Conservation (phyloP, 768 basidiomycete genomes). For the Trametes cingulata region DNA sequence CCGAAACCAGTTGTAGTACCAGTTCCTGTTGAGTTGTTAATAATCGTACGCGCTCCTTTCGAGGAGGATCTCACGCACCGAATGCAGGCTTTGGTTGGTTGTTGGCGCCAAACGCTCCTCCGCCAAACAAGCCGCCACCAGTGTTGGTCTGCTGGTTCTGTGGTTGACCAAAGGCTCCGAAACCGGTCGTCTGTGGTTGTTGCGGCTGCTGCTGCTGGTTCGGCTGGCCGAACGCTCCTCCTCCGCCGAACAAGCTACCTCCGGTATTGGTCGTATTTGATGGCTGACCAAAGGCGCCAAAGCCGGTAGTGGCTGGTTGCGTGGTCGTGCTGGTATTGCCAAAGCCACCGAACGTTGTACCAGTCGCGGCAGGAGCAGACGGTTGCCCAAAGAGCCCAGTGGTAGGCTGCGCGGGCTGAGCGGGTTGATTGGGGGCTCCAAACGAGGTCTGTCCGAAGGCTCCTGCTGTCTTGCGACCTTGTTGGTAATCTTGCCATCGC, state of each 20-base stretch:
- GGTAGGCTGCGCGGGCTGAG: constrained; percentile 25
- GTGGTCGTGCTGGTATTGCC: constrained; percentile 27
- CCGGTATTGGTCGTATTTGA: constrained; percentile 19
- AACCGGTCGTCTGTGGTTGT: constrained; percentile 36
- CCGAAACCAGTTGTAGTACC: constrained; percentile 22
- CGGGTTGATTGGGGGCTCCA: constrained; percentile 30
- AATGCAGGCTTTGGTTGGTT: constrained; percentile 35
- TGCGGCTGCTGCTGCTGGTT: constrained; percentile 40
- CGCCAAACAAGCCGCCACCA: constrained; percentile 19
- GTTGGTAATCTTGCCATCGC: constrained; percentile 49
- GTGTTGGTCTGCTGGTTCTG: constrained; percentile 33
- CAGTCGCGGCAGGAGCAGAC: constrained; percentile 33
- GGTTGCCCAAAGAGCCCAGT: constrained; percentile 35
- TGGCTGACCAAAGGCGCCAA: constrained; percentile 35
- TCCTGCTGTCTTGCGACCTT: constrained; percentile 45
- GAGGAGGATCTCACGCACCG: constrained; percentile 39
- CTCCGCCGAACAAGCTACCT: constrained; percentile 26
- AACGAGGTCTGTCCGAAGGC: constrained; percentile 38
- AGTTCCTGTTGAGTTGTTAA: constrained; percentile 2
- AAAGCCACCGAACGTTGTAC: constrained; percentile 30
- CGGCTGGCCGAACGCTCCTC: constrained; percentile 36
- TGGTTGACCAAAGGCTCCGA: constrained; percentile 39
- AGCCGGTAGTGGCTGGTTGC: constrained; percentile 27
- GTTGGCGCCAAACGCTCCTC: constrained; percentile 21
- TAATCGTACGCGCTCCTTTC: neutral